phyloP scores from a whole-genome alignment of 1,139 yeast genomes.

The Pichiaceae sp. region DNA sequence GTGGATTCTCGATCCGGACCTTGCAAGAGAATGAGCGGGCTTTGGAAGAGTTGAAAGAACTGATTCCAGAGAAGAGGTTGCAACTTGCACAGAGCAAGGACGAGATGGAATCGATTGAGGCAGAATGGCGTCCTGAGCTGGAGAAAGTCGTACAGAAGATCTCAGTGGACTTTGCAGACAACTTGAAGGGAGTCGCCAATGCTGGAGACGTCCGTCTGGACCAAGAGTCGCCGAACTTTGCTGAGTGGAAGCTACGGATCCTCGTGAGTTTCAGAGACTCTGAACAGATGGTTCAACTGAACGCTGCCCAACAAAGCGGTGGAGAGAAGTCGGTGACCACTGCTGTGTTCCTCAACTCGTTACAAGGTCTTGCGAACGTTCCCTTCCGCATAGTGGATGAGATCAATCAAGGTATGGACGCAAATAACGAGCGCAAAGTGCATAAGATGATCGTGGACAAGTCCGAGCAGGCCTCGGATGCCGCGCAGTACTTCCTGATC shows the following conservation, averaged over 20 bases:
- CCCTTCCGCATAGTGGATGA: constrained; percentile 97
- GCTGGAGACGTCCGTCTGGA: constrained; percentile 69
- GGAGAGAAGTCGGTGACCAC: constrained; percentile 98
- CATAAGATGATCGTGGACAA: constrained; percentile 81
- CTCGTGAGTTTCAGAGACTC: constrained; percentile 78
- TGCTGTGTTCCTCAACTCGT: constrained; percentile 78
- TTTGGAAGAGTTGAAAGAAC: constrained; percentile 19
- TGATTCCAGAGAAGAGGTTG: constrained; percentile 29
- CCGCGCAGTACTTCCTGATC: constrained; percentile 75
- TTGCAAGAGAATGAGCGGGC: constrained; percentile 27
- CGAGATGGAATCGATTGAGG: constrained; percentile 32
- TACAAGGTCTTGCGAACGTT: constrained; percentile 84
- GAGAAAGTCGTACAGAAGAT: constrained; percentile 41
- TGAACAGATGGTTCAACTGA: constrained; percentile 60
- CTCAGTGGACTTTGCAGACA: constrained; percentile 53
- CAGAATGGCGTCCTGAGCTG: constrained; percentile 54
- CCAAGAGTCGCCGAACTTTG: constrained; percentile 43
- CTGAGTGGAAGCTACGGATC: constrained; percentile 80
- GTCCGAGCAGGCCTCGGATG: constrained; percentile 49
- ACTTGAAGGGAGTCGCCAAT: constrained; percentile 72
- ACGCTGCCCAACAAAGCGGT: constrained; percentile 89
- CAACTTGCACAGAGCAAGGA: constrained; percentile 24
- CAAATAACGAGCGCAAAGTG: constrained; percentile 80
- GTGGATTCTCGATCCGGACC: constrained; percentile 29
- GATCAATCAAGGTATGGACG: constrained; percentile 98